Evolutionary conservation across 495 filamentous ascomycete species (phyloP).

Genomic region (Neurospora sp.): DNA sequence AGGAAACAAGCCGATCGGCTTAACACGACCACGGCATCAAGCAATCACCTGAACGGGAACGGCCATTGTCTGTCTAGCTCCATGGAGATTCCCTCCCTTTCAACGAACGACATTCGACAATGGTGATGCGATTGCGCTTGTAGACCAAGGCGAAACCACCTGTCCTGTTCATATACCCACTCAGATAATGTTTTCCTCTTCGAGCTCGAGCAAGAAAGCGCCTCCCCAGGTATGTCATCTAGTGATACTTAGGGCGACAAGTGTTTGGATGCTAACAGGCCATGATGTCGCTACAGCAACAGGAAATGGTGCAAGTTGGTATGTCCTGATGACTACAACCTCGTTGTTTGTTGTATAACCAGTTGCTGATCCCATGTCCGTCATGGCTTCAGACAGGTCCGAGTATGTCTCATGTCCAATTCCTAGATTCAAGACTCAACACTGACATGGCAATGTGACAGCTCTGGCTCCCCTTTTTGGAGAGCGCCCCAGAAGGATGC

Average conservation of each 20-base stretch:
- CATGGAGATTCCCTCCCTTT: neutral
- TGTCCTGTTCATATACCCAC: neutral
- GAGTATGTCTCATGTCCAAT: slow-evolving; percentile 37
- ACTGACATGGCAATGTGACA: slow-evolving; percentile 22
- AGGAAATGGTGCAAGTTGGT: slow-evolving; percentile 99
- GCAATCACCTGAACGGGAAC: neutral
- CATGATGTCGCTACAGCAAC: slow-evolving; percentile 17
- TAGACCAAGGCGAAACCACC: neutral
- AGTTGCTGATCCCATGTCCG: slow-evolving; percentile 19
- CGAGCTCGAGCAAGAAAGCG: slow-evolving; percentile 54
- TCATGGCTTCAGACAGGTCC: slow-evolving; percentile 41
- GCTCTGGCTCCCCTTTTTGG: slow-evolving; percentile 86
- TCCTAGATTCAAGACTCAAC: neutral
- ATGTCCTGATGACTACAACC: slow-evolving; percentile 26
- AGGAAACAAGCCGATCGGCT: neutral
- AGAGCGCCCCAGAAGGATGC: slow-evolving; percentile 45
- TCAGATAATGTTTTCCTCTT: slow-evolving; percentile 44
- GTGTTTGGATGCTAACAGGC: slow-evolving; percentile 11
- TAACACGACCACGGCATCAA: neutral
- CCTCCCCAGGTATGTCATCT: slow-evolving; percentile 55
- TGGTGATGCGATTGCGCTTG: neutral
- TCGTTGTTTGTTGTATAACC: neutral
- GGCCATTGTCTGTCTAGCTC: neutral
- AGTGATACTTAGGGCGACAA: neutral
- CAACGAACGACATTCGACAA: neutral